phyloP scores from a whole-genome alignment of 2,329 filamentous ascomycete species.

The Paraconiothyrium sp. region DNA sequence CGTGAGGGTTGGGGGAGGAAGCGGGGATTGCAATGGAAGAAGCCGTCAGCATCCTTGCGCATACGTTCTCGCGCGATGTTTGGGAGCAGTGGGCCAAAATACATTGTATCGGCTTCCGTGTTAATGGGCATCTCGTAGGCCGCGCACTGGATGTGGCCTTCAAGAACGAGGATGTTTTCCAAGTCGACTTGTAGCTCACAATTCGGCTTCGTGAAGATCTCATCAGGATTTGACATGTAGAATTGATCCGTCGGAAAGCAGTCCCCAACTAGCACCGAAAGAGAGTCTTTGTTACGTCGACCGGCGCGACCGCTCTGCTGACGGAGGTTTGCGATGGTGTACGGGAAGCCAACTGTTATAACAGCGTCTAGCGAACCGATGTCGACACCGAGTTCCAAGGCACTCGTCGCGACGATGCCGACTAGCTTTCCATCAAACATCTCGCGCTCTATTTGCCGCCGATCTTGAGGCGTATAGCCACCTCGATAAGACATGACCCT shows the following conservation, averaged over 20 bases:
- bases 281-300: conserved; percentile 88
- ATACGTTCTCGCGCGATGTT: conserved; percentile 79
- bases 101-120: conserved; percentile 76
- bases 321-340: conserved; percentile 91
- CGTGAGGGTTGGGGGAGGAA: conserved; percentile 87
- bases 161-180: conserved; percentile 87
- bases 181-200: conserved; percentile 89
- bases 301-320: conserved; percentile 96
- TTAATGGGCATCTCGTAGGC: conserved; percentile 93
- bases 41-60: conserved; percentile 76
- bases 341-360: conserved; percentile 92
- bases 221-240: conserved; percentile 95
- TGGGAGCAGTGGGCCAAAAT: conserved; percentile 79
- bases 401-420: conserved; percentile 92
- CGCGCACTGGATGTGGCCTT: conserved; percentile 95
- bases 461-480: conserved; percentile 91
- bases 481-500: conserved; percentile 96
- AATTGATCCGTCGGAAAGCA: conserved; percentile 91
- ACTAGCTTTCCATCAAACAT: conserved; percentile 97
- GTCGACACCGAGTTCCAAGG: conserved; percentile 92
- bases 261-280: conserved; percentile 90
- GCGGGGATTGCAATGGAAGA: conserved; percentile 88
- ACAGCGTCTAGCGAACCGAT: conserved; percentile 95
- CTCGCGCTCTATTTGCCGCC: conserved; percentile 86
- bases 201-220: conserved; percentile 92